Conservation (phyloP, 116 monocot species). For the Dioscorea cayenensis region DNA sequence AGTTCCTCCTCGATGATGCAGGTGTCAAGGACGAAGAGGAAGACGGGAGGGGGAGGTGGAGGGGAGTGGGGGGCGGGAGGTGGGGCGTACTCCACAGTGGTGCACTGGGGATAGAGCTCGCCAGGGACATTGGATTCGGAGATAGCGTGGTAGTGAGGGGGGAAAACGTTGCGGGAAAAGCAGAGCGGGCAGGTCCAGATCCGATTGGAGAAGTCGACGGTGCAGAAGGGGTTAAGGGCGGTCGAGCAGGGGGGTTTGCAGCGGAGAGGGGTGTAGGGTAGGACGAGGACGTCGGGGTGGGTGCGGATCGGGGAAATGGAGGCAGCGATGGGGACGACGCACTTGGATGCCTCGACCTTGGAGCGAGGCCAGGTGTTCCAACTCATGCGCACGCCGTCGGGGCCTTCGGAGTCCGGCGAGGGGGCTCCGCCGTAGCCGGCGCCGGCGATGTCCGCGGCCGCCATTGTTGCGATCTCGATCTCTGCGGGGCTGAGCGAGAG, state of each 20-base stretch:
- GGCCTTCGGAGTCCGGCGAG: slow-evolving; percentile 51
- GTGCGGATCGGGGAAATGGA: slow-evolving; percentile 75
- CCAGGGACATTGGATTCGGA: slow-evolving; percentile 78
- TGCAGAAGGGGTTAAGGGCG: slow-evolving; percentile 74
- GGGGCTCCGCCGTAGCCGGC: slow-evolving; percentile 14
- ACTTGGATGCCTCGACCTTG: slow-evolving; percentile 87
- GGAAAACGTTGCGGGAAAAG: slow-evolving; percentile 91
- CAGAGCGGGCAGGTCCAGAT: slow-evolving; percentile 99
- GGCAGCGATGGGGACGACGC: slow-evolving; percentile 85
- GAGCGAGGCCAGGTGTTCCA: slow-evolving; percentile 91
- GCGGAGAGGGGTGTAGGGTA: slow-evolving; percentile 89
- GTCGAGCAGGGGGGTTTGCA: slow-evolving; percentile 91
- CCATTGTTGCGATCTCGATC: background rate
- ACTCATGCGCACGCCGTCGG: slow-evolving; percentile 84
- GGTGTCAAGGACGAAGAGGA: slow-evolving; percentile 84
- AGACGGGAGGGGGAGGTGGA: slow-evolving; percentile 54
- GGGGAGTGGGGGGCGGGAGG: slow-evolving; percentile 8
- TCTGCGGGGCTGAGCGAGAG: background rate
- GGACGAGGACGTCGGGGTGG: slow-evolving; percentile 29
- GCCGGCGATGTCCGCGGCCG: slow-evolving; percentile 40
- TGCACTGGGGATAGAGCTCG: slow-evolving; percentile 78
- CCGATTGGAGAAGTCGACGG: slow-evolving; percentile 83
- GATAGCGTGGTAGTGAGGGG: slow-evolving; percentile 66
- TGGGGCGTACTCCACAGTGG: slow-evolving; percentile 78
- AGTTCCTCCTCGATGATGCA: slow-evolving; percentile 96